phyloP scores from a whole-genome alignment of 2,329 filamentous ascomycete genomes.

The Phialocephala sp. region DNA sequence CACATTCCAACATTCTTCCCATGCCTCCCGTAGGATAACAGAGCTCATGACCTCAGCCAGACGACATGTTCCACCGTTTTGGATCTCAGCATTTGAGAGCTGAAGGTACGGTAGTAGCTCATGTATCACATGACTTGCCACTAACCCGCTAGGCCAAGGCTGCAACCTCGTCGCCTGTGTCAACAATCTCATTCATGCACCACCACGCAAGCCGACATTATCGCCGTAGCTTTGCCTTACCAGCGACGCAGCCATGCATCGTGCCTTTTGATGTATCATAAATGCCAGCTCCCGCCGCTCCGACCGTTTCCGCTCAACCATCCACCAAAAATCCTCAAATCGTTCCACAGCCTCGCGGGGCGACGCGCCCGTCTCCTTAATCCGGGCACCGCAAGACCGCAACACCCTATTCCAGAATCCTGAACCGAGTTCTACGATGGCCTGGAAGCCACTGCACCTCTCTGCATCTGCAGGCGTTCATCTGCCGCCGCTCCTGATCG shows the following conservation, averaged over 20 bases:
- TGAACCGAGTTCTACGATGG: slow-evolving; percentile 28
- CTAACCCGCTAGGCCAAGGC: slow-evolving; percentile 3
- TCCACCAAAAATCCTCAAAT: neutral
- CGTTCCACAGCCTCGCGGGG: slow-evolving; percentile 30
- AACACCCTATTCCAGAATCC: slow-evolving; percentile 3
- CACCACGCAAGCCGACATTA: slow-evolving; percentile 24
- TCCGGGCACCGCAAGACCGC: slow-evolving; percentile 9
- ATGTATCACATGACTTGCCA: too few relatives aligned
- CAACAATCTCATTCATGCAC: slow-evolving; percentile 11
- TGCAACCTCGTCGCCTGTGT: neutral
- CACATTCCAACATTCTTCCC: neutral
- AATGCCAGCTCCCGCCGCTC: slow-evolving; percentile 19
- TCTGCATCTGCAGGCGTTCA: slow-evolving; percentile 36
- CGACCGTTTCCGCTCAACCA: slow-evolving; percentile 17
- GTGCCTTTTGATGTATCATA: slow-evolving; percentile 18
- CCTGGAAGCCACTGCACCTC: slow-evolving; percentile 36
- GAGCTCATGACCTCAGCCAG: too few relatives aligned
- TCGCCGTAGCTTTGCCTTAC: slow-evolving; percentile 16
- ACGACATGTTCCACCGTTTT: too few relatives aligned
- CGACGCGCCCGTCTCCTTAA: neutral
- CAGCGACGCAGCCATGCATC: slow-evolving; percentile 8
- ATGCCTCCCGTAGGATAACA: too few relatives aligned
- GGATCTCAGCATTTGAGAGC: too few relatives aligned
- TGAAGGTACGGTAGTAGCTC: too few relatives aligned
- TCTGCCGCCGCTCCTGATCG: slow-evolving; percentile 68